Conservation (phyloP, 139 green algal genomes). For the Chlamydomonas sphaeroides region DNA sequence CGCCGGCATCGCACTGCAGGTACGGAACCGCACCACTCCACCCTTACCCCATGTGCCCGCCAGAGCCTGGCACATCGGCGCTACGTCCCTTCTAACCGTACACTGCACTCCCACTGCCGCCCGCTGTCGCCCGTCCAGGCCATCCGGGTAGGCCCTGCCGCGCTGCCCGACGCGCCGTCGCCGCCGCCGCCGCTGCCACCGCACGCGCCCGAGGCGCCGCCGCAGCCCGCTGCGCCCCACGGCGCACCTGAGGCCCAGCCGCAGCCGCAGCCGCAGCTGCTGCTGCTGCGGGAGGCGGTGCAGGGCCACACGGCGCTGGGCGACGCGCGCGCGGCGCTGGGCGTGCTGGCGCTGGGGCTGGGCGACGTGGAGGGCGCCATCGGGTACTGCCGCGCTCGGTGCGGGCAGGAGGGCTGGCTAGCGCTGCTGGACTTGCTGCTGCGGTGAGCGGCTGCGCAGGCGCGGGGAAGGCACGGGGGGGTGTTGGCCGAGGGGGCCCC, state of each 20-base stretch:
- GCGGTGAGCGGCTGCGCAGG: conserved; percentile 12
- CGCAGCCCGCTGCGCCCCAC: too few relatives aligned
- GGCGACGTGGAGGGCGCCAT: conserved; percentile 67
- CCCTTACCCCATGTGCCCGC: not conserved
- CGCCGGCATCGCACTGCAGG: conserved; percentile 34
- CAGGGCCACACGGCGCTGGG: conserved; percentile 63
- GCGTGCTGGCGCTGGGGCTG: conserved; percentile 71
- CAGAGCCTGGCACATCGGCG: too few relatives aligned
- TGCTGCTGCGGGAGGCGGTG: conserved; percentile 66
- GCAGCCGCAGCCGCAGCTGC: too few relatives aligned
- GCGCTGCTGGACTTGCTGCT: conserved; percentile 77
- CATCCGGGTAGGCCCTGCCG: too few relatives aligned
- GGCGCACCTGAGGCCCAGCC: too few relatives aligned
- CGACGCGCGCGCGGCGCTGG: conserved; percentile 71
- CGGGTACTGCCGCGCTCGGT: conserved; percentile 67
- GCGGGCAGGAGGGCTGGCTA: conserved; percentile 49
- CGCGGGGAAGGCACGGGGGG: too few relatives aligned
- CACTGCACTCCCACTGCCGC: too few relatives aligned
- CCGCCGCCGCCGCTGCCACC: not conserved
- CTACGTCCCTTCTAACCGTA: too few relatives aligned
- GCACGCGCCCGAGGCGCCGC: too few relatives aligned
- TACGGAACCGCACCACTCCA: not conserved
- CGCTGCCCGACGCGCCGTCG: not conserved
- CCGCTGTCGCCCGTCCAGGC: not conserved
- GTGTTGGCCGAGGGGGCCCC: not conserved